Percentiles rank a stretch among this genome's conserved stretches.
phyloP scores from a whole-genome alignment of 108 stramenopile species.

The Conticribra guillardii region DNA sequence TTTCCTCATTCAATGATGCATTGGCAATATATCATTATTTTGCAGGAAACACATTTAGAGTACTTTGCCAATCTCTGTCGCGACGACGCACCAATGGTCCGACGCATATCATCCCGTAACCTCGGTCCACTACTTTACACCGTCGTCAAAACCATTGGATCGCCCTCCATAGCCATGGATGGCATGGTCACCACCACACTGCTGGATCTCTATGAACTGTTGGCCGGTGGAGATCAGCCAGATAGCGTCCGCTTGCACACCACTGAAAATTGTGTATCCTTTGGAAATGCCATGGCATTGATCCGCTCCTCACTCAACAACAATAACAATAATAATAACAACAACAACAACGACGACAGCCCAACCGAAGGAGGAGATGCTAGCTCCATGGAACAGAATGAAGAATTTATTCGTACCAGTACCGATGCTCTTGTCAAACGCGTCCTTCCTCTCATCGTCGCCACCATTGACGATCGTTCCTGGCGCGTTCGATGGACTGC shows the following conservation, averaged over 20 bases:
- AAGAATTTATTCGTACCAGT: constrained; percentile 24
- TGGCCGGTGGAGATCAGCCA: constrained; percentile 92
- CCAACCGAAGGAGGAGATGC: not conserved
- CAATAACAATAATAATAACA: too few relatives aligned
- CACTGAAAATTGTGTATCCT: constrained; percentile 84
- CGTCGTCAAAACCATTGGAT: constrained; percentile 58
- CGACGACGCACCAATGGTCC: constrained; percentile 97
- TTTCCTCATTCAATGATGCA: too few relatives aligned
- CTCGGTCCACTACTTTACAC: constrained; percentile 75
- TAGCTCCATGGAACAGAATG: constrained; percentile 19
- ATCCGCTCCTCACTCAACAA: constrained; percentile 9
- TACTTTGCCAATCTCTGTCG: constrained; percentile 80
- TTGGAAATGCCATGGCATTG: constrained; percentile 77
- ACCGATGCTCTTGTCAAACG: constrained; percentile 55
- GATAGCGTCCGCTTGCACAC: constrained; percentile 96
- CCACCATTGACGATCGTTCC: constrained; percentile 89
- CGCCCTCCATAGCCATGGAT: constrained; percentile 40
- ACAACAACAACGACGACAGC: too few relatives aligned
- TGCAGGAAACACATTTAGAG: constrained; percentile 50
- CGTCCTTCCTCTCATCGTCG: constrained; percentile 80
- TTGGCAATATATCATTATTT: too few relatives aligned
- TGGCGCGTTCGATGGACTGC: constrained; percentile 98
- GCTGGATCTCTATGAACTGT: constrained; percentile 76
- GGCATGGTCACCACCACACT: constrained; percentile 56
- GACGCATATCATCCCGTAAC: constrained; percentile 84